Base-by-base conservation (phyloP, 805 yeast species). In the Saccharomycopsis sp. region DNA sequence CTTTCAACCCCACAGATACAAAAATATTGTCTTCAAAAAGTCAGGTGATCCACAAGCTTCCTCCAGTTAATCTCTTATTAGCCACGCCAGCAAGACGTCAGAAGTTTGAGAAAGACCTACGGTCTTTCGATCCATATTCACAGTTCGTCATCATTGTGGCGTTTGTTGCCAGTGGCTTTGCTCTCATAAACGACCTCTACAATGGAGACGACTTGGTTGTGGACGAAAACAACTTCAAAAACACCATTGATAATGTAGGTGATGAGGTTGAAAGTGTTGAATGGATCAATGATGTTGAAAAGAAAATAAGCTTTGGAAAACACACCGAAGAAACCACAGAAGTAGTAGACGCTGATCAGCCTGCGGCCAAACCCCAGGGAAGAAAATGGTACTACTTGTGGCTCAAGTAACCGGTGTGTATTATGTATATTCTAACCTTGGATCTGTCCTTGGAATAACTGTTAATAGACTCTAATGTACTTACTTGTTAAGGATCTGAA, bases 81-180 rank as follows among this genome's bases (percentile, higher is more conserved):
- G 76, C 74, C 41, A 74, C 79, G 2, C 74, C 76, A 1, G 69
- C 74, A 14, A 71, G 89, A 62, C 64, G 72, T 41, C 70, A 69
- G 23, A 74, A 75, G 51, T 70, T 73, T 58, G 78, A 77, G 61
- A 74, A 78, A 58, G 81, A 81, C 65, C 71, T 77, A 14, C 75
- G 75, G 62, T 76, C 68, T 56, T 70, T 85, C 73, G 89, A 86
- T 64, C 83, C 85, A 0, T 74, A 78, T 34, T 80, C 84, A 51
- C 82, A 81, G 64, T 67, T 77, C 14, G 76, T 85, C 35, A 71
- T 85, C 1, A 81, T 81, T 62, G 54, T 79, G 22, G 75, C 81
- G 1, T 68, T 76, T 0, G 62, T 82, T 17, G 73, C 86, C 7
- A 72, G 80, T 1, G 65, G 80, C 55, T 64, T 79, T 47, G 87